Conservation (phyloP, 2,329 filamentous ascomycete genomes). For the Stagonosporopsis cucurbitacearum region DNA sequence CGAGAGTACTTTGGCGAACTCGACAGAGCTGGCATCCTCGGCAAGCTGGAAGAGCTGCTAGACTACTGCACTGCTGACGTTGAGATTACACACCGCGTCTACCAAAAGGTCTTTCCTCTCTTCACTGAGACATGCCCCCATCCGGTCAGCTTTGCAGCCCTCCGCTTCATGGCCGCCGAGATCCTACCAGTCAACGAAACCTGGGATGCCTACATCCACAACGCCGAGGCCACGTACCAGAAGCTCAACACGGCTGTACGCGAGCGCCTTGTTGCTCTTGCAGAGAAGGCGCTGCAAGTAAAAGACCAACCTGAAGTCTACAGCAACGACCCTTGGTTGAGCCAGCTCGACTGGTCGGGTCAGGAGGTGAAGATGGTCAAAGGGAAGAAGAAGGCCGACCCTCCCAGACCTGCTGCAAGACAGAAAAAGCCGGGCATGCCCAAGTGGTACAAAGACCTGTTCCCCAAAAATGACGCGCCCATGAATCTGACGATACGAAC, state of each 20-base stretch:
- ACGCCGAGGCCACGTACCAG: conserved; percentile 84
- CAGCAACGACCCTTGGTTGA: conserved; percentile 84
- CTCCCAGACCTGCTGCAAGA: conserved; percentile 75
- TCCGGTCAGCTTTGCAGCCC: conserved; percentile 93
- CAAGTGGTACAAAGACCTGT: conserved; percentile 94
- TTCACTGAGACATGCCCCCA: conserved; percentile 92
- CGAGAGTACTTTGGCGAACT: conserved; percentile 87
- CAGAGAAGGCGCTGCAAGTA: conserved; percentile 76
- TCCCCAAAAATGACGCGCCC: conserved; percentile 68
- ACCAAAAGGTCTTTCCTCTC: conserved; percentile 87
- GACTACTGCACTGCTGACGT: conserved; percentile 97
- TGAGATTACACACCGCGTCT: conserved; percentile 90
- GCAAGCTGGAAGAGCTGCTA: conserved; percentile 79
- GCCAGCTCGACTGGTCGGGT: conserved; percentile 93
- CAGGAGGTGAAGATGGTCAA: conserved; percentile 93
- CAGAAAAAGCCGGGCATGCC: conserved; percentile 97
- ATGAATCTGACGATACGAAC: conserved; percentile 87
- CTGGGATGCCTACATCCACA: conserved; percentile 85
- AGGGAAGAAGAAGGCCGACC: conserved; percentile 84
- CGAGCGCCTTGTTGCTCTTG: conserved; percentile 73
- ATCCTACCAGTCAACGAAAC: conserved; percentile 88
- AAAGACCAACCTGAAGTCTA: conserved; percentile 74
- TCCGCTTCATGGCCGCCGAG: conserved; percentile 90
- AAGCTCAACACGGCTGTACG: conserved; percentile 78
- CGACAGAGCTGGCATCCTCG: conserved; percentile 72